Evolutionary conservation across 148 eudicot species (phyloP).

Genomic region (Rhododendron henanense): DNA sequence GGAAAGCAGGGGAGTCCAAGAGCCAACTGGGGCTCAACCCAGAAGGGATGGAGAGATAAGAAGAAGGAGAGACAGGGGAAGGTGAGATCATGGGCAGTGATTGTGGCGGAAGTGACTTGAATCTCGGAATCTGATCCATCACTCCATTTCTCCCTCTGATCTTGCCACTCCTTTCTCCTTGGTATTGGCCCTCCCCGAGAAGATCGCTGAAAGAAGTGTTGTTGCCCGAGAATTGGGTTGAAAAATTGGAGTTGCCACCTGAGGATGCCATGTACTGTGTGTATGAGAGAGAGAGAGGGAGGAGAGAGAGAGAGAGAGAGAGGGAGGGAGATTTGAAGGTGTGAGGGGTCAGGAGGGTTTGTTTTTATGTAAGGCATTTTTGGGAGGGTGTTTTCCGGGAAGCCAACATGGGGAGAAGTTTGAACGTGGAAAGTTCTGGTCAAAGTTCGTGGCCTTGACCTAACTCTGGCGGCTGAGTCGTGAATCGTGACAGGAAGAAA

Average conservation of each 20-base stretch:
- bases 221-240: conserved; percentile 32
- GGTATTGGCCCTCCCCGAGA: conserved; percentile 25
- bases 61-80: conserved; percentile 34
- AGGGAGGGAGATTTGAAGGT: not conserved
- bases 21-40: conserved; percentile 63
- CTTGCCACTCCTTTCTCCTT: not conserved
- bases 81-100: conserved; percentile 42
- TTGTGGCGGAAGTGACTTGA: conserved; percentile 48
- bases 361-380: not conserved
- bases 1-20: conserved; percentile 70
- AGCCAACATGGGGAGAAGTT: conserved; percentile 26
- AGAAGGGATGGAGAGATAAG: conserved; percentile 35
- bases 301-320: not conserved
- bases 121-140: conserved; percentile 32
- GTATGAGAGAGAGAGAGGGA: not conserved
- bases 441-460: conserved; percentile 83
- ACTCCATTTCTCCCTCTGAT: not conserved
- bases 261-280: conserved; percentile 39
- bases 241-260: conserved; percentile 31
- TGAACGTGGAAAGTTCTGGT: conserved; percentile 69
- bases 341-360: not conserved
- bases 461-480: conserved; percentile 33
- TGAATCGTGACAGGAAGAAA: not conserved
- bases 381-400: conserved; percentile 30
- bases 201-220: conserved; percentile 56